A percentile compares a stretch with the other conserved stretches of the same genome.
Evolutionary conservation across 306 rosid species (phyloP).

Genomic region (Mimosa bimucronata): DNA sequence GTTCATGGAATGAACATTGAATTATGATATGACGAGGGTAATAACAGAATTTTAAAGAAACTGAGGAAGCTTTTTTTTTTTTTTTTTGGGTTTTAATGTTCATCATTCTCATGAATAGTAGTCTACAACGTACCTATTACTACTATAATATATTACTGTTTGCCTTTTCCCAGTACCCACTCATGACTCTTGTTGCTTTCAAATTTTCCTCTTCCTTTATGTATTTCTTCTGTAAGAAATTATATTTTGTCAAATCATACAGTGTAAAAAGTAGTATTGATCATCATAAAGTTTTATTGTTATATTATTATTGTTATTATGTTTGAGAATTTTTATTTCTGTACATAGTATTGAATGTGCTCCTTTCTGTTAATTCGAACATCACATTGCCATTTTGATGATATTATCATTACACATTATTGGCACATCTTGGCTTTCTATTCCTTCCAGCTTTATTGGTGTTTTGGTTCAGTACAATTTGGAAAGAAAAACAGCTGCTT

Average conservation of each 20-base stretch:
- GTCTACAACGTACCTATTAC: not conserved
- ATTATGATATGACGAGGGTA: not conserved
- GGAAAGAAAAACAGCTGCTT: not conserved
- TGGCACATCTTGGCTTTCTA: not conserved
- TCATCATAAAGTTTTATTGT: not conserved
- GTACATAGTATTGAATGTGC: slow-evolving; percentile 13
- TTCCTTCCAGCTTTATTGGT: slow-evolving; percentile 7
- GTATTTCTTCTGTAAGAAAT: slow-evolving; percentile 5
- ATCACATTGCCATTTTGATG: slow-evolving; percentile 2
- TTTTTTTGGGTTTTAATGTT: not conserved
- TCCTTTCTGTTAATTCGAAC: slow-evolving; percentile 27
- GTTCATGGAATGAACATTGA: slow-evolving; percentile 41
- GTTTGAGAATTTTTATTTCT: slow-evolving; percentile 1
- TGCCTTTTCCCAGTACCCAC: slow-evolving; percentile 37
- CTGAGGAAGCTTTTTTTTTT: slow-evolving; percentile 18
- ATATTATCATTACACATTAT: slow-evolving; percentile 7
- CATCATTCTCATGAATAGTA: not conserved
- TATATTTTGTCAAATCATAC: slow-evolving; percentile 41
- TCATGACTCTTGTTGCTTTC: not conserved
- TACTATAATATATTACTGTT: not conserved
- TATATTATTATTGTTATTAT: slow-evolving; percentile 22
- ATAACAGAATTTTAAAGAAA: slow-evolving; percentile 37
- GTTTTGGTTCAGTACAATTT: slow-evolving; percentile 21
- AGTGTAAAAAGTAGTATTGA: slow-evolving; percentile 41
- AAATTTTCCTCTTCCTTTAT: not conserved